These are phyloP conservation scores for Lavandula angustifolia DNA, from an alignment of 257 asterid species.

Conservation along the genomic window DNA sequence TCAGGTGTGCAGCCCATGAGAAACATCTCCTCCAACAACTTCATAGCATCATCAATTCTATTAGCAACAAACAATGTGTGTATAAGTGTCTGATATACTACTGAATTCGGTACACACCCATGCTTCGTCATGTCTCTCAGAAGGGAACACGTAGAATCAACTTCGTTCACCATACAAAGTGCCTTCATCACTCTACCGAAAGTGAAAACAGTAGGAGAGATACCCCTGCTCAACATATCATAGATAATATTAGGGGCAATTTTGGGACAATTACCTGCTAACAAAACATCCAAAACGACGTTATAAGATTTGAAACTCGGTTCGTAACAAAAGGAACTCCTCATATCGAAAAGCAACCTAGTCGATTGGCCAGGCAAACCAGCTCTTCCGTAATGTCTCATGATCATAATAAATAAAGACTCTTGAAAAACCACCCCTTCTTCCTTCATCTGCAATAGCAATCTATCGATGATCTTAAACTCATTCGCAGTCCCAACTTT, in stretches of 20 bases:
- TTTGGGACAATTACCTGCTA: conserved; percentile 78
- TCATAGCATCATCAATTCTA: conserved; percentile 75
- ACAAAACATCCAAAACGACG: conserved; percentile 68
- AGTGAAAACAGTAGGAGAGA: conserved; percentile 73
- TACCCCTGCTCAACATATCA: conserved; percentile 81
- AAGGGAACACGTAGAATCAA: conserved; percentile 80
- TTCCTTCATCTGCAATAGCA: conserved; percentile 79
- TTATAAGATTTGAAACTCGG: conserved; percentile 87
- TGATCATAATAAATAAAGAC: conserved; percentile 70
- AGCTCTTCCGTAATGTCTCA: conserved; percentile 86
- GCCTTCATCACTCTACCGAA: conserved; percentile 80
- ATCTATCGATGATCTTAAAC: conserved; percentile 61
- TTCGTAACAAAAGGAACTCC: conserved; percentile 59
- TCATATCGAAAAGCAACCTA: conserved; percentile 81
- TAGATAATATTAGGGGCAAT: conserved; percentile 86
- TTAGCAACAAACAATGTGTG: conserved; percentile 59
- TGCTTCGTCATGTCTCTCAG: conserved; percentile 94
- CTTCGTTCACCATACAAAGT: conserved; percentile 67
- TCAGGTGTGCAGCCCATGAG: conserved; percentile 91
- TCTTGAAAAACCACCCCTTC: conserved; percentile 68
- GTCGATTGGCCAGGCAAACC: conserved; percentile 92
- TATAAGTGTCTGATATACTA: conserved; percentile 82
- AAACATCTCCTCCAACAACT: conserved; percentile 91
- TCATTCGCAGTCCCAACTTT: conserved; percentile 64
- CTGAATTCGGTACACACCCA: conserved; percentile 88